phyloP scores from a whole-genome alignment of 2,329 filamentous ascomycete species.

The Nigrospora oryzae region DNA sequence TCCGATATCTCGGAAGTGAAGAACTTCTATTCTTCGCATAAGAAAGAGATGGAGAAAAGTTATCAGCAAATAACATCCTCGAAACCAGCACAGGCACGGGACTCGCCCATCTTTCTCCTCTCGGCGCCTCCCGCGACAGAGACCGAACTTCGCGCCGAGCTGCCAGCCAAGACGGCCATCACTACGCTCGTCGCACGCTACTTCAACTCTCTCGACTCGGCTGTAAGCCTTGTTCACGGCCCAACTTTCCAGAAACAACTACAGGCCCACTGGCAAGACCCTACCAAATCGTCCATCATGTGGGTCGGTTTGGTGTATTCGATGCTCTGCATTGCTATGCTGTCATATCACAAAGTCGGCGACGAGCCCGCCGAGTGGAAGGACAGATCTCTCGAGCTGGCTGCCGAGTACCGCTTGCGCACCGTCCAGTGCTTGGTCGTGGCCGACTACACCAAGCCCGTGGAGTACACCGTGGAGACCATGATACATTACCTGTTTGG shows the following conservation, averaged over 20 bases:
- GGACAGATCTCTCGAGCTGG: constrained; percentile 52
- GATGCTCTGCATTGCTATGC: constrained; percentile 67
- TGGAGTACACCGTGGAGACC: constrained; percentile 70
- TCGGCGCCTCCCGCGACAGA: constrained; percentile 65
- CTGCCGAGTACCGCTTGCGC: constrained; percentile 57
- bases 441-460: constrained; percentile 69
- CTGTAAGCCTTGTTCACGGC: constrained; percentile 69
- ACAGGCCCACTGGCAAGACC: constrained; percentile 59
- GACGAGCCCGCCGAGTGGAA: constrained; percentile 75
- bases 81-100: constrained; percentile 49
- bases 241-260: constrained; percentile 77
- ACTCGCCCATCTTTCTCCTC: constrained; percentile 71
- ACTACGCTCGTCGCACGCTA: constrained; percentile 81
- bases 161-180: constrained; percentile 77
- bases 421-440: constrained; percentile 72
- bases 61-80: constrained; percentile 66
- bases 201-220: constrained; percentile 72
- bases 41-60: constrained; percentile 80
- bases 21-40: constrained; percentile 78
- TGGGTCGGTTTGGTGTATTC: constrained; percentile 74
- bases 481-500: constrained; percentile 68
- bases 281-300: constrained; percentile 63
- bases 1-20: constrained; percentile 87
- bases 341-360: constrained; percentile 71
- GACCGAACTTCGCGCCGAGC: constrained; percentile 66